Base-by-base conservation (phyloP, 257 asterid genomes). In the Capsicum rhomboideum region DNA sequence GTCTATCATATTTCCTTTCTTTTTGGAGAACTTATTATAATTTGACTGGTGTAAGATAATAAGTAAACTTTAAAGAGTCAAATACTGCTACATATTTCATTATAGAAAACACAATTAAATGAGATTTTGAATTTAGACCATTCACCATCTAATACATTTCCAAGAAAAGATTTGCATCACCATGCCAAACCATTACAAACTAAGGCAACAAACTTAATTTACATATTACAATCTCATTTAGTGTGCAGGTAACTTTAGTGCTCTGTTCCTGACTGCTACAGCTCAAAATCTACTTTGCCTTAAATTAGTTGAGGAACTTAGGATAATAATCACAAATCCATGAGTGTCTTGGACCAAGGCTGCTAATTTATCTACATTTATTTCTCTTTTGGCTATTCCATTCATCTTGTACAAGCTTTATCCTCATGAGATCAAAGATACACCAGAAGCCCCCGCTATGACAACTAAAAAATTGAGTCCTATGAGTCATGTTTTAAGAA, bases 261-360 rank as follows among this genome's bases (percentile, higher is more conserved):
- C 92, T 79, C 99, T 95, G 90, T 95, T 94, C 94, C 97, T 94
- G 84, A 95, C 99, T 88, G 99, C 99, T 83, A 97, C 99, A 87
- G 99, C 99, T 85, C 99, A 95, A 91, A 95, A 94, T 83, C 91
- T 95, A 86, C 94, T 95, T 20, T 95, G 99, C 88, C 98, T 95
- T 72, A 95, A 95, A 88, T 90, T 95, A 63, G 99, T 97, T n/a
- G 97, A 95, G 95, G 99, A 90, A 90, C 95, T 95, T 83, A 98
- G 99, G 88, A 97, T 95, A 58, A 90, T 92, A 67, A 88, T 94
- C 50, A 83, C 95, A 16, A 94, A 80, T 90, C 97, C 99, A 81
- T 95, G 99, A 97, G 90, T 95, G 84, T 80, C 95, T 87, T 95
- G 99, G 99, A 94, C 94, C 93, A 94, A 90, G 88, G 97, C 94